A percentile compares a stretch with the other conserved stretches of the same genome.
These are phyloP conservation scores for Lobosporangium transversale DNA, from an alignment of 192 early-diverging fungal species.

Conservation along the genomic window DNA sequence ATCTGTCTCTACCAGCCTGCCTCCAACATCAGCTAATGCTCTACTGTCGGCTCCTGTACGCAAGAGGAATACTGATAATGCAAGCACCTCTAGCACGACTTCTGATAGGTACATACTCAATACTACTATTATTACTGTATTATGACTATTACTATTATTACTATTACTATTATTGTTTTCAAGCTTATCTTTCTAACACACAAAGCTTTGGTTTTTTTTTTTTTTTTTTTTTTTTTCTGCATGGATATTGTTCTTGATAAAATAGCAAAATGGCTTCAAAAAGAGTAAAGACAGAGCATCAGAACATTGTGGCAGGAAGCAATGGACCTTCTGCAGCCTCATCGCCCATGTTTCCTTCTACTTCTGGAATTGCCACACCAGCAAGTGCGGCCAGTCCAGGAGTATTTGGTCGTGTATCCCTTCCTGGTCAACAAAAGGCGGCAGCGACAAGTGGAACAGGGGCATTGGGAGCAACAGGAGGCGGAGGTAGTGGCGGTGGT, in stretches of 20 bases:
- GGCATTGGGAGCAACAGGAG: conserved; percentile 6
- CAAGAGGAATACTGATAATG: conserved; percentile 27
- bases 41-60: conserved; percentile 34
- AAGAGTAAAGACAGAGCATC: conserved; percentile 34
- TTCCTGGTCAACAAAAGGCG: conserved; percentile 32
- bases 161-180: no score
- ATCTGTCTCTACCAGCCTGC: background rate
- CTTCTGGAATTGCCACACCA: conserved; percentile 22
- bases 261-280: conserved; percentile 31
- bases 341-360: conserved; percentile 12
- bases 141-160: no score
- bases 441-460: conserved; percentile 8
- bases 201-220: background rate
- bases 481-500: conserved; percentile 13
- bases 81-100: background rate
- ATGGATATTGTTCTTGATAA: background rate
- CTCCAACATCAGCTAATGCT: conserved; percentile 5
- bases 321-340: conserved; percentile 14
- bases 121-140: no score
- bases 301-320: conserved; percentile 8
- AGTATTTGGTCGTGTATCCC: conserved; percentile 33
- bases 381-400: conserved; percentile 22
- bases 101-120: conserved; percentile 14
- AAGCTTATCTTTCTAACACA: no score
- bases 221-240: background rate